Evolutionary conservation across 768 basidiomycete species (phyloP).

Genomic region (Xanthoconium stramineum): DNA sequence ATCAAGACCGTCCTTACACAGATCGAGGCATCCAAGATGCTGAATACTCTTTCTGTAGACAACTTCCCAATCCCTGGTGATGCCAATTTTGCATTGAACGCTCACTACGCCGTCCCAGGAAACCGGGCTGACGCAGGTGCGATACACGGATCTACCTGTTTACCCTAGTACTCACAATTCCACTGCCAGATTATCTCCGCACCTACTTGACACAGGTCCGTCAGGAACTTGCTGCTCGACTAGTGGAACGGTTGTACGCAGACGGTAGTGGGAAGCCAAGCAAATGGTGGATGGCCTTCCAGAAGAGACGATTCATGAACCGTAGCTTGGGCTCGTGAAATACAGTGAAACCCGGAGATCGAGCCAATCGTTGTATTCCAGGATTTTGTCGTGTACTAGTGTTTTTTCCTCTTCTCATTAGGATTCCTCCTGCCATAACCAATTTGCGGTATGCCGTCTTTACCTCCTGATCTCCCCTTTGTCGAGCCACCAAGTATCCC

Average conservation of each 20-base stretch:
- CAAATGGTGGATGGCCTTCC: conserved; percentile 99
- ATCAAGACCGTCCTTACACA: conserved; percentile 65
- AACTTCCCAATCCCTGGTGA: conserved; percentile 94
- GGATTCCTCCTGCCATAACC: conserved; percentile 89
- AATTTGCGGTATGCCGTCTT: conserved; percentile 75
- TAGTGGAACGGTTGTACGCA: conserved; percentile 87
- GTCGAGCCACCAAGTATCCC: conserved; percentile 71
- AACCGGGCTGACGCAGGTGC: conserved; percentile 79
- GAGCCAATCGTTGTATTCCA: conserved; percentile 15
- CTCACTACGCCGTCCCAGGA: conserved; percentile 81
- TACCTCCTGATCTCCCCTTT: conserved; percentile 58
- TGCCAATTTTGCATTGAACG: conserved; percentile 89
- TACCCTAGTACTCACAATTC: conserved; percentile 8
- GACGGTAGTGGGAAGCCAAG: conserved; percentile 93
- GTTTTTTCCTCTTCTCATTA: conserved; percentile 69
- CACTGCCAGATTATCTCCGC: conserved; percentile 76
- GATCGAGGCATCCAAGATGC: conserved; percentile 81
- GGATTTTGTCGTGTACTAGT: conserved; percentile 21
- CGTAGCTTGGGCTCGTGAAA: conserved; percentile 71
- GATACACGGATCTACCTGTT: conserved; percentile 16
- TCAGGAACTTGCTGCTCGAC: conserved; percentile 83
- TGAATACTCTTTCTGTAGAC: conserved; percentile 93
- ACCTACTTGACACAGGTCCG: conserved; percentile 91
- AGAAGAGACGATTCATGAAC: conserved; percentile 96
- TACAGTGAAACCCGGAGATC: not conserved